Evolutionary conservation across 163 green algal species (phyloP).

Genomic region (Smithsoniella earleae): DNA sequence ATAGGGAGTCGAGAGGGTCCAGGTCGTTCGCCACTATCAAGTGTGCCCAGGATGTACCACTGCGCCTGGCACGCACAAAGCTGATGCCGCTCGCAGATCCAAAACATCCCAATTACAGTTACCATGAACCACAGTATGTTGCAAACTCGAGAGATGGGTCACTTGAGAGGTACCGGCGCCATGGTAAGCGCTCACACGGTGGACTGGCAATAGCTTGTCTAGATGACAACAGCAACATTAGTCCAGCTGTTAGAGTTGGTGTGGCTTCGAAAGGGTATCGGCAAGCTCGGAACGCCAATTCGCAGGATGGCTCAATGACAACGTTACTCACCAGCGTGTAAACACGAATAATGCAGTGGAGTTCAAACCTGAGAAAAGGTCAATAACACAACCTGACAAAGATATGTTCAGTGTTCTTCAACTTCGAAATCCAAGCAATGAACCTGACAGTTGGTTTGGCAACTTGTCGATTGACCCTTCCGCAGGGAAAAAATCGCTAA

Average conservation of each 20-base stretch:
- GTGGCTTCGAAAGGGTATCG: too few species aligned
- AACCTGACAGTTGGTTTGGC: constrained; percentile 41
- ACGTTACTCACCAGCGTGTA: too few species aligned
- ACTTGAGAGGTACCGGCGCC: background rate
- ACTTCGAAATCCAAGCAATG: constrained; percentile 6
- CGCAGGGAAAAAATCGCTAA: constrained; percentile 35
- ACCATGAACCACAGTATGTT: background rate
- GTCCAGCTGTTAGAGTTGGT: too few species aligned
- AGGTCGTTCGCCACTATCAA: background rate
- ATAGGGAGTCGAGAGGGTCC: background rate
- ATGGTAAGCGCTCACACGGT: too few species aligned
- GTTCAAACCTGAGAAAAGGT: too few species aligned
- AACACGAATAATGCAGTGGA: too few species aligned
- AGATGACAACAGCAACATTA: too few species aligned
- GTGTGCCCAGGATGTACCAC: background rate
- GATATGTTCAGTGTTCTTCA: constrained; percentile 29
- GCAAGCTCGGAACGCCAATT: too few species aligned
- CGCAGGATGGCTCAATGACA: too few species aligned
- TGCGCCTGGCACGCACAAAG: background rate
- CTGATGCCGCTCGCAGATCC: constrained; percentile 21
- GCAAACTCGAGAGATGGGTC: background rate
- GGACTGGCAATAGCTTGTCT: too few species aligned
- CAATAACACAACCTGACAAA: background rate
- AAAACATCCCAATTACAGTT: constrained; percentile 6
- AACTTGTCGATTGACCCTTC: constrained; percentile 40